phyloP scores from a whole-genome alignment of 441 rosid species.

The Erodium texanum region DNA sequence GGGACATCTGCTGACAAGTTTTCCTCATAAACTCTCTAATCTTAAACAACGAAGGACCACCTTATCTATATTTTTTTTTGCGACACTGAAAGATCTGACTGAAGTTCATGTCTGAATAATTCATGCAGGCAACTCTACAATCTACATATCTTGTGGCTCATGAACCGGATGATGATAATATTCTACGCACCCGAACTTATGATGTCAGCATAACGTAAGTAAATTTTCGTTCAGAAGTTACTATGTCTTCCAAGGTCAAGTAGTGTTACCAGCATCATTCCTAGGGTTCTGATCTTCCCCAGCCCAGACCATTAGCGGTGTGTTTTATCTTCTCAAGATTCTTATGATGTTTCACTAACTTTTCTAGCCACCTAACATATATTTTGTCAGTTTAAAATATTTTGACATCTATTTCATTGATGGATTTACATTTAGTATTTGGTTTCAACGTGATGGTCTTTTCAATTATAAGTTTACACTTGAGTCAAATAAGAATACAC shows the following conservation, averaged over 20 bases:
- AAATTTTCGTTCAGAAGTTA: constrained; percentile 7
- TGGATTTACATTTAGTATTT: too few relatives aligned
- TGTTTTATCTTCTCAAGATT: neutral
- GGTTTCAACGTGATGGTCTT: too few relatives aligned
- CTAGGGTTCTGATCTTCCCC: neutral
- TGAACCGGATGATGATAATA: constrained; percentile 84
- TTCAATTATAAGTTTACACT: too few relatives aligned
- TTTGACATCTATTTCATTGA: neutral
- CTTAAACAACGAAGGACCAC: neutral
- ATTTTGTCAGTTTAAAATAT: neutral
- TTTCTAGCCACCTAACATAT: neutral
- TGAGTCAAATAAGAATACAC: too few relatives aligned
- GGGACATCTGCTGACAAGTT: neutral
- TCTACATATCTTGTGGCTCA: constrained; percentile 63
- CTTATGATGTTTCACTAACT: neutral
- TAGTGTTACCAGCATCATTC: neutral
- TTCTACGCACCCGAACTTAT: constrained; percentile 86
- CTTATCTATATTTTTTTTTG: neutral
- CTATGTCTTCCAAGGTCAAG: neutral
- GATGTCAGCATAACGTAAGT: constrained; percentile 99
- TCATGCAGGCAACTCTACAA: constrained; percentile 73
- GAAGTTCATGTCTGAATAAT: constrained; percentile 7
- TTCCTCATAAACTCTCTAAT: neutral
- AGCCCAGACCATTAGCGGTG: neutral
- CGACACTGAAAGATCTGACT: neutral